These are phyloP conservation scores for Colletotrichum higginsianum DNA, from an alignment of 2,329 filamentous ascomycete genomes.

Conservation along the genomic window DNA sequence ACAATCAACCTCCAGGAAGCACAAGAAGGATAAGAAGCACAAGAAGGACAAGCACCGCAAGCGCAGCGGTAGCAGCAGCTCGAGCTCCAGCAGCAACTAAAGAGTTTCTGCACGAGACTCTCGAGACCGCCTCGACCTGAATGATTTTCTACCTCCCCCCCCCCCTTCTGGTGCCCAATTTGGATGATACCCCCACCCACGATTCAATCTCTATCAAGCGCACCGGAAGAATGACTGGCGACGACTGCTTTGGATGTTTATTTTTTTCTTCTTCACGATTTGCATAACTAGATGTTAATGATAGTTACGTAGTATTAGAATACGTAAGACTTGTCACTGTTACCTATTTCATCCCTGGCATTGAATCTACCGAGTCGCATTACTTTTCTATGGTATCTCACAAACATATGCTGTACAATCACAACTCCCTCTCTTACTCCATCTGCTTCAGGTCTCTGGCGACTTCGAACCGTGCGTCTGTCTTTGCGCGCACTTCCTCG, in stretches of 20 bases:
- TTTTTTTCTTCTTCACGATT: slow-evolving; percentile 5
- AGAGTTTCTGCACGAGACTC: accelerated
- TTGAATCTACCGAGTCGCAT: not conserved
- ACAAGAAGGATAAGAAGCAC: slow-evolving; percentile 52
- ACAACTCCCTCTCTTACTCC: slow-evolving; percentile 49
- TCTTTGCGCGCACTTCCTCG: slow-evolving; percentile 79
- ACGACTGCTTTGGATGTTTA: not conserved
- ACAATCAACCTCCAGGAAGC: slow-evolving; percentile 24
- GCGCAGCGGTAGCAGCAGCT: slow-evolving; percentile 39
- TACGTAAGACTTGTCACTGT: not conserved
- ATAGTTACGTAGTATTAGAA: not conserved
- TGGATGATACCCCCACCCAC: slow-evolving; percentile 28
- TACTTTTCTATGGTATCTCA: slow-evolving; percentile 31
- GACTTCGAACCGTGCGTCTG: slow-evolving; percentile 77
- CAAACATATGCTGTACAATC: not conserved
- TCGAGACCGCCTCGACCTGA: no score
- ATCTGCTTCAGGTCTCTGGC: slow-evolving; percentile 68
- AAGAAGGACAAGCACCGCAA: slow-evolving; percentile 46
- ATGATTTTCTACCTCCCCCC: not conserved
- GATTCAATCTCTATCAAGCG: slow-evolving; percentile 3
- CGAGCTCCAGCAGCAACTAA: slow-evolving; percentile 38
- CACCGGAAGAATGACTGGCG: slow-evolving; percentile 15
- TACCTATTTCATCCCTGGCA: no score
- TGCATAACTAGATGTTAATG: slow-evolving; percentile 28
- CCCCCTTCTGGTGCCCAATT: not conserved